phyloP scores from a whole-genome alignment of 2,329 filamentous ascomycete genomes.

The Monosporascus sp. region DNA sequence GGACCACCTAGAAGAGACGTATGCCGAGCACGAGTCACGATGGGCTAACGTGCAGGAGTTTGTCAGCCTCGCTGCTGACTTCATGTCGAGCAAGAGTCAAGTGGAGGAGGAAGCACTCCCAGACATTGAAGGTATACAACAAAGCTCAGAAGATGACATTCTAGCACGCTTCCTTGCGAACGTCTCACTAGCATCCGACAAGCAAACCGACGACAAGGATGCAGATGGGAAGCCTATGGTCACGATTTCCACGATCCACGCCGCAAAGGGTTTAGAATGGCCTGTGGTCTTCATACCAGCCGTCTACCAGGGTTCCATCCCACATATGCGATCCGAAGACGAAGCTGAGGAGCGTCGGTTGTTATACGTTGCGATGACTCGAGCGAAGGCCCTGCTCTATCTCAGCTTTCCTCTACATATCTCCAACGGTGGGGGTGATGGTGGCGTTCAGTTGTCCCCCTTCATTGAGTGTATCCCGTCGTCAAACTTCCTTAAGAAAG shows the following conservation, averaged over 20 bases:
- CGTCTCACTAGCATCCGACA: slow-evolving; percentile 77
- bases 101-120: slow-evolving; percentile 54
- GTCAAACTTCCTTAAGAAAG: slow-evolving; percentile 43
- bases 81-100: slow-evolving; percentile 41
- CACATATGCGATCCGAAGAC: slow-evolving; percentile 81
- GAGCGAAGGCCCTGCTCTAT: slow-evolving; percentile 81
- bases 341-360: slow-evolving; percentile 80
- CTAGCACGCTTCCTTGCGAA: slow-evolving; percentile 84
- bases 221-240: slow-evolving; percentile 57
- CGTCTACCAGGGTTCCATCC: slow-evolving; percentile 84
- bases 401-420: slow-evolving; percentile 72
- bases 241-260: slow-evolving; percentile 93
- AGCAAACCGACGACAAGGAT: slow-evolving; percentile 57
- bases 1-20: slow-evolving; percentile 65
- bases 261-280: slow-evolving; percentile 95
- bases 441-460: slow-evolving; percentile 58
- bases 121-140: slow-evolving; percentile 64
- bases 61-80: slow-evolving; percentile 71
- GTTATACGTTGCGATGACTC: slow-evolving; percentile 94
- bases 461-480: slow-evolving; percentile 54
- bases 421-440: slow-evolving; percentile 49
- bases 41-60: slow-evolving; percentile 91
- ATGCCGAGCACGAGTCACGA: slow-evolving; percentile 66
- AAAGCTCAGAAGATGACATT: slow-evolving; percentile 56
- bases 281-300: slow-evolving; percentile 90